Percentiles rank a stretch among this genome's conserved stretches.
phyloP scores from a whole-genome alignment of 257 asterid genomes.

The Primulina huaijiensis region DNA sequence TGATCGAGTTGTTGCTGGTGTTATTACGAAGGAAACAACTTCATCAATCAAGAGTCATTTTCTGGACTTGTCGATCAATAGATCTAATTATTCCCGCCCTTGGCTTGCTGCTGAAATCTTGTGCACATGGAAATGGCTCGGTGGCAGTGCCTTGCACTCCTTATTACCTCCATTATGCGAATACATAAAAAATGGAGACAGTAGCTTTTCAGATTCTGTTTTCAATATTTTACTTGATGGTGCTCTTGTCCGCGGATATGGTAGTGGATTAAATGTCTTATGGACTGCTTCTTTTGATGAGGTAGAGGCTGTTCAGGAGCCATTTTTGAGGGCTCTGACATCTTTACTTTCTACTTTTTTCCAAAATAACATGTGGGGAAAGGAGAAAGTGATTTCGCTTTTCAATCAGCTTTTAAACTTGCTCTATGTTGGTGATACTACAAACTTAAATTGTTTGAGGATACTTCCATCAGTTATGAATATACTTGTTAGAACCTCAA shows the following conservation, averaged over 20 bases:
- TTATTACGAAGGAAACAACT: conserved; percentile 35
- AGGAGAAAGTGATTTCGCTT: conserved; percentile 52
- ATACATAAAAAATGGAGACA: conserved; percentile 45
- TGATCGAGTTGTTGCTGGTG: conserved; percentile 62
- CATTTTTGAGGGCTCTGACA: conserved; percentile 74
- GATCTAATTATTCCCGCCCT: conserved; percentile 60
- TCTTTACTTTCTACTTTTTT: conserved; percentile 54
- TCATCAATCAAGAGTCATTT: conserved; percentile 39
- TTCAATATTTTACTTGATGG: conserved; percentile 77
- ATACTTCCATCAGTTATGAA: conserved; percentile 70
- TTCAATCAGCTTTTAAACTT: conserved; percentile 54
- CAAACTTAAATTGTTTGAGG: conserved; percentile 64
- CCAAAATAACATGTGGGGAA: conserved; percentile 62
- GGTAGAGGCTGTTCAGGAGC: conserved; percentile 64
- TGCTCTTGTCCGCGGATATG: conserved; percentile 72
- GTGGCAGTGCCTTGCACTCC: conserved; percentile 68
- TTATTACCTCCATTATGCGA: conserved; percentile 59
- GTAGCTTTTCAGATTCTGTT: conserved; percentile 57
- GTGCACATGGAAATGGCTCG: conserved; percentile 93
- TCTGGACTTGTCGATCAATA: conserved; percentile 32
- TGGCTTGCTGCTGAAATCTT: conserved; percentile 99
- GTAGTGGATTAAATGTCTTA: conserved; percentile 48
- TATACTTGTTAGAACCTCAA: conserved; percentile 64
- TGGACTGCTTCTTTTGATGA: conserved; percentile 58
- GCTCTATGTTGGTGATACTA: conserved; percentile 69